These are phyloP conservation scores for Uronychia binucleata DNA, from an alignment of 73 alveolate species.

Conservation along the genomic window DNA sequence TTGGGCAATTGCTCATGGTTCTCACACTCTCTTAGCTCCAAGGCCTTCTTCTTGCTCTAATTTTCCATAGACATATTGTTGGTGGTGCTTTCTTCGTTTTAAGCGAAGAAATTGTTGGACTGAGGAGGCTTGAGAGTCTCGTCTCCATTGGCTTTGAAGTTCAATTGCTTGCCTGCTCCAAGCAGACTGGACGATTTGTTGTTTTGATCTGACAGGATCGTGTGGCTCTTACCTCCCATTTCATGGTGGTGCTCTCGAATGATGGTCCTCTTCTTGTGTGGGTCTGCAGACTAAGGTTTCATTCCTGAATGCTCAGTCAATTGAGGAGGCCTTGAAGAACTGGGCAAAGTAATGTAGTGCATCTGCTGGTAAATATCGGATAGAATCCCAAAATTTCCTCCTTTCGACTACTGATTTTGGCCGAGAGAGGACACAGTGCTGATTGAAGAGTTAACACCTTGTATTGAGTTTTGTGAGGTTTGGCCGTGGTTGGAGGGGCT, in stretches of 20 bases:
- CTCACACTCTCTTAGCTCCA: not conserved
- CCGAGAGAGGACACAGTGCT: not conserved
- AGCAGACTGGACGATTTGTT: not conserved
- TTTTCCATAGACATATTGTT: not conserved
- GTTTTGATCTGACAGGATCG: not conserved
- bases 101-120: not conserved
- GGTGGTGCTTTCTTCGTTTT: not conserved
- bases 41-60: not conserved
- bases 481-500: not conserved
- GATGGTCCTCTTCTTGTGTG: not conserved
- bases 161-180: not conserved
- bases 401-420: not conserved
- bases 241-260: not conserved
- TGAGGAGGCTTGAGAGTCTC: not conserved
- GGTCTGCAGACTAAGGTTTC: not conserved
- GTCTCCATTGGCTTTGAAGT: not conserved
- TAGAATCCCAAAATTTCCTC: not conserved
- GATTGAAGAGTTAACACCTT: not conserved
- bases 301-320: not conserved
- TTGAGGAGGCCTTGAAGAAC: constrained; percentile 1
- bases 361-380: not conserved
- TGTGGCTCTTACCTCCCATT: not conserved
- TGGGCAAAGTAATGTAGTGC: not conserved
- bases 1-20: not conserved
- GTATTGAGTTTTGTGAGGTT: not conserved